A percentile compares a stretch with the other conserved stretches of the same genome.
phyloP scores from a whole-genome alignment of 2,329 filamentous ascomycete species.

The Knoxdaviesia capensis region DNA sequence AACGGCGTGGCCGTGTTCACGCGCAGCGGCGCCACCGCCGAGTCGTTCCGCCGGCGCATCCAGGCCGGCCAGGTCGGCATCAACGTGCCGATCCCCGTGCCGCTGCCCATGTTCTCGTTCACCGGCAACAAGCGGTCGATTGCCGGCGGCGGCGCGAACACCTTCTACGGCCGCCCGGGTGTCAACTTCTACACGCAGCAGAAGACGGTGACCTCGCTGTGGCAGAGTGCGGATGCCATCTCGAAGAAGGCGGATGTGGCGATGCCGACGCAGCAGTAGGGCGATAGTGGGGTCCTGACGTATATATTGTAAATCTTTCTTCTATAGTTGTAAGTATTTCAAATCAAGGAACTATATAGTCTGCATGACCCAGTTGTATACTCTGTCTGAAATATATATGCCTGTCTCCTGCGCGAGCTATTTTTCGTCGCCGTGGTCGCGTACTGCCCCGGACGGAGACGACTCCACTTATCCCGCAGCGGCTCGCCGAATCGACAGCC shows the following conservation, averaged over 20 bases:
- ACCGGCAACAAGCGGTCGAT: conserved; percentile 75
- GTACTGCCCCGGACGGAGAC: too few relatives aligned
- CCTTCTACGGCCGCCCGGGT: conserved; percentile 87
- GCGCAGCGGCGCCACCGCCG: conserved; percentile 53
- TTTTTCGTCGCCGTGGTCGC: too few relatives aligned
- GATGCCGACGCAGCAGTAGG: conserved; percentile 42
- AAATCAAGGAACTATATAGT: neutral
- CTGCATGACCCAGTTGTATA: neutral
- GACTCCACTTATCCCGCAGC: too few relatives aligned
- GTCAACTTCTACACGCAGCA: conserved; percentile 91
- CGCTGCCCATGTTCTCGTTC: conserved; percentile 52
- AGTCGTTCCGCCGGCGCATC: conserved; percentile 60
- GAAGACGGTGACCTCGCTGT: conserved; percentile 92
- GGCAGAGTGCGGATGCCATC: conserved; percentile 39
- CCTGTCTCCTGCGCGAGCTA: neutral
- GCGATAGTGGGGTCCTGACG: neutral
- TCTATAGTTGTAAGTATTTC: neutral
- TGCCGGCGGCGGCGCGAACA: conserved; percentile 77
- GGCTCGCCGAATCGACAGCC: too few relatives aligned
- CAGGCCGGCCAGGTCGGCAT: conserved; percentile 74
- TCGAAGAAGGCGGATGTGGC: conserved; percentile 68
- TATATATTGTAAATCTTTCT: neutral
- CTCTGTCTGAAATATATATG: neutral
- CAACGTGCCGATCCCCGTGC: conserved; percentile 62
- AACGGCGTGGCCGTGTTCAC: conserved; percentile 80